Base-by-base conservation (phyloP, 164 flowering plant genomes). In the Berberis thunbergii region DNA sequence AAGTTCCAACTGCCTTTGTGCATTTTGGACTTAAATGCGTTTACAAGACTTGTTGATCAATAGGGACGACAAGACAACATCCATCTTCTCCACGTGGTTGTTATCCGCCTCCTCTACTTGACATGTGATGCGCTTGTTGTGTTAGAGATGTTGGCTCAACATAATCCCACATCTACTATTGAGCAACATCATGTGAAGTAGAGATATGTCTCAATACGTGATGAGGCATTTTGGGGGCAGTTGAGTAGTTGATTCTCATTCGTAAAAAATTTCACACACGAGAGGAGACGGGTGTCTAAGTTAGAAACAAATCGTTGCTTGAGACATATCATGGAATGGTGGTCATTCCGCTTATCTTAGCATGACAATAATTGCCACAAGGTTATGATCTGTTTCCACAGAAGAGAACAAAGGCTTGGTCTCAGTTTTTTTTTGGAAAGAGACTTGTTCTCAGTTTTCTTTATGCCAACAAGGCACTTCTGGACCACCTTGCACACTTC, bases 111-210 rank as follows among this genome's bases (percentile, higher is more conserved):
- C 42, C 45, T 62, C 45, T 76, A 60, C 62, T 41, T 58, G 45
- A 10, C 41, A 13, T 66, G 3, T 0, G 3, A 10, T 48, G 42
- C 58, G 60, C 41, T 63, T 66, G 64, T 2, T 74, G n/a, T 55
- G 76, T 69, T 59, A 76, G 49, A 26, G 78, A 69, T 74, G 26
- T 26, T 26, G 26, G 26, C 26, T 26, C 26, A 26, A 26, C 26
- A 26, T 26, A 26, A 26, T 26, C 26, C 26, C 26, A 26, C 26
- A 26, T 26, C 26, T 26, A 26, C 0, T 26, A 26, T 26, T 26
- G 26, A 26, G 26, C 26, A 26, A 26, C 76, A 74, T 2, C 67
- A 45, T 38, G 41, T 64, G 26, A 26, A 26, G 26, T 26, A 26
- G 0, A 26, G 26, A 26, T 26, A 26, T 26, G 26, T 26, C 26